A percentile compares a stretch with the other conserved stretches of the same genome.
Conservation (phyloP, 208 protist species). For the Leishmania martiniquensis region DNA sequence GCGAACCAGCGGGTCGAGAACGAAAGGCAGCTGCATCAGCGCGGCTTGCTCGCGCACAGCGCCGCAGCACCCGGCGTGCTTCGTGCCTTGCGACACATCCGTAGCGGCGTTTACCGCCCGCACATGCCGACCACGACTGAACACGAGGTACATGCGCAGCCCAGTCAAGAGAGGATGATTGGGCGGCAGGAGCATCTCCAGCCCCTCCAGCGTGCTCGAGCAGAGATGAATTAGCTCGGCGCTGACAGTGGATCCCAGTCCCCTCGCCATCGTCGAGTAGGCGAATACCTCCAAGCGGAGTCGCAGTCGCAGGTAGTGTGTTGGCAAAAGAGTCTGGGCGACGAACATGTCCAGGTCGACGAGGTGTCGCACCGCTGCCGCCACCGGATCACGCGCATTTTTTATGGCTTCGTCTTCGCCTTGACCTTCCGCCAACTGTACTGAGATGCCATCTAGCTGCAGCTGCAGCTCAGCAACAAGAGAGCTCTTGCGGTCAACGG, state of each 20-base stretch:
- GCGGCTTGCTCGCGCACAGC: conserved; percentile 57
- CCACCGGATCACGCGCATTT: conserved; percentile 9
- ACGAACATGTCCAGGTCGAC: conserved; percentile 48
- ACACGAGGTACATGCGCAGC: conserved; percentile 72
- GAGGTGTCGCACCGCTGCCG: conserved; percentile 39
- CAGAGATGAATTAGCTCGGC: conserved; percentile 44
- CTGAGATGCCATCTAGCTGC: conserved; percentile 16
- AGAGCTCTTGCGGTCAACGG: not conserved
- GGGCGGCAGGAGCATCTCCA: conserved; percentile 51
- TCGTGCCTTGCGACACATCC: conserved; percentile 14
- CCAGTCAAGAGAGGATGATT: conserved; percentile 71
- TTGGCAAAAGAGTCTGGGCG: conserved; percentile 38
- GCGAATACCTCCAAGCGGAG: conserved; percentile 55
- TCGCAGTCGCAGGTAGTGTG: conserved; percentile 57
- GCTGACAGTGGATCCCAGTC: conserved; percentile 38
- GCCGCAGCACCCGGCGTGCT: conserved; percentile 60
- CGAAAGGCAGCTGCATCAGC: conserved; percentile 57
- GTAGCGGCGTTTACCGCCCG: conserved; percentile 28
- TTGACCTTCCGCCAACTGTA: not conserved
- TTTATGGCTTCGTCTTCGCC: not conserved
- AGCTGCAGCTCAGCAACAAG: conserved; percentile 4
- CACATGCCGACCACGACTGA: conserved; percentile 54
- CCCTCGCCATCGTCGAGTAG: conserved; percentile 28
- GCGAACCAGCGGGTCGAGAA: conserved; percentile 60
- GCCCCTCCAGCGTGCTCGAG: conserved; percentile 52